Evolutionary conservation across 2,329 filamentous ascomycete genomes (phyloP).

Genomic region (Nemania diffusa): DNA sequence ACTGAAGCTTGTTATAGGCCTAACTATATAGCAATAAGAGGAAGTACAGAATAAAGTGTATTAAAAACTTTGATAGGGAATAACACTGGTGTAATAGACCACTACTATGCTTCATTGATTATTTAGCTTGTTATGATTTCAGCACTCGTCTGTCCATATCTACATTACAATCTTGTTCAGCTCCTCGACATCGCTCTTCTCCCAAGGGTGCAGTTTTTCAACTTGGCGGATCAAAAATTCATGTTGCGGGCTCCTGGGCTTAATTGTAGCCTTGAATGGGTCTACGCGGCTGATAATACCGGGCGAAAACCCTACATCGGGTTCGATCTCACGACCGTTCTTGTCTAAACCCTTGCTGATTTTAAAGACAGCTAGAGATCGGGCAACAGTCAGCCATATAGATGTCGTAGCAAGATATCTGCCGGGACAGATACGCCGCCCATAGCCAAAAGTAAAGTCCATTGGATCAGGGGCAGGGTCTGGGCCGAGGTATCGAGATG

Average conservation of each 20-base stretch:
- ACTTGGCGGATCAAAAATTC: conserved; percentile 42
- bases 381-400: conserved; percentile 52
- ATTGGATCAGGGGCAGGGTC: conserved; percentile 47
- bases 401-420: conserved; percentile 47
- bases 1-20: no score
- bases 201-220: conserved; percentile 34
- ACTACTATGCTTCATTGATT: background rate
- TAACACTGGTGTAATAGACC: background rate
- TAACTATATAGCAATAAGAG: no score
- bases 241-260: conserved; percentile 42
- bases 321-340: conserved; percentile 49
- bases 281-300: conserved; percentile 43
- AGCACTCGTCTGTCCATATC: no score
- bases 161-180: conserved; percentile 13
- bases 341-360: conserved; percentile 53
- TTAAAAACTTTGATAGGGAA: no score
- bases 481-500: conserved; percentile 49
- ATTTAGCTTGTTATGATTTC: no score
- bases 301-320: conserved; percentile 32
- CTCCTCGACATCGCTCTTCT: conserved; percentile 30
- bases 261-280: conserved; percentile 41
- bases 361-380: conserved; percentile 58
- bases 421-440: conserved; percentile 52
- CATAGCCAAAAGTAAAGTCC: conserved; percentile 50
- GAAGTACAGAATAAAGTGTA: no score